Percentiles rank a stretch among this genome's conserved stretches.
Conservation (phyloP, 108 stramenopile species). For the Asterionellopsis glacialis region DNA sequence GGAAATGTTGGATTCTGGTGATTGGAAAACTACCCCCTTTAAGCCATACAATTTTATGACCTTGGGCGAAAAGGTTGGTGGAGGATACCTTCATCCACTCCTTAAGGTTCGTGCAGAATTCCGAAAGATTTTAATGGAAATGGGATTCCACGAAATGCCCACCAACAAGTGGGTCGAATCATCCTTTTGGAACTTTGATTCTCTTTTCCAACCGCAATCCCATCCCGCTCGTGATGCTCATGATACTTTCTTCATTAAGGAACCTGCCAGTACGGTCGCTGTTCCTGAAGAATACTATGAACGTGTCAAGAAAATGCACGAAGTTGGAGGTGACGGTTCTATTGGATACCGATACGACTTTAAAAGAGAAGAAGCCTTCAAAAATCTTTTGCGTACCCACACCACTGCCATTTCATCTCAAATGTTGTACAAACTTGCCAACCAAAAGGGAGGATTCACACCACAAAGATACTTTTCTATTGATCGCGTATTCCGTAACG, state of each 20-base stretch:
- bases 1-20: slow-evolving; percentile 95
- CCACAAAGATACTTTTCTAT: slow-evolving; percentile 97
- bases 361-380: slow-evolving; percentile 93
- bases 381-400: slow-evolving; percentile 97
- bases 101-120: slow-evolving; percentile 95
- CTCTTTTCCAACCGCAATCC: slow-evolving; percentile 98
- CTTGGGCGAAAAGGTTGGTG: slow-evolving; percentile 85
- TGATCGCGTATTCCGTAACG: slow-evolving; percentile 99
- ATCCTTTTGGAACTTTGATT: slow-evolving; percentile 99
- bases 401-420: slow-evolving; percentile 96
- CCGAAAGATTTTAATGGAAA: slow-evolving; percentile 95
- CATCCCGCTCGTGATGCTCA: slow-evolving; percentile 99
- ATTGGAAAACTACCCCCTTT: slow-evolving; percentile 89
- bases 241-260: slow-evolving; percentile 99
- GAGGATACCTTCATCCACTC: slow-evolving; percentile 96
- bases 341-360: slow-evolving; percentile 97
- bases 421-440: slow-evolving; percentile 96
- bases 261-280: slow-evolving; percentile 73
- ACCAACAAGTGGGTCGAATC: slow-evolving; percentile 99
- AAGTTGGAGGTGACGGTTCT: slow-evolving; percentile 88
- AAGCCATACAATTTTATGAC: slow-evolving; percentile 96
- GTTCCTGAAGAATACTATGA: slow-evolving; percentile 97
- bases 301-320: slow-evolving; percentile 97
- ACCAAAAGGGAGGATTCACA: slow-evolving; percentile 93
- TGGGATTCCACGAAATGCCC: slow-evolving; percentile 99